phyloP scores from a whole-genome alignment of 169 alveolate genomes.

The Babesia bigemina region DNA sequence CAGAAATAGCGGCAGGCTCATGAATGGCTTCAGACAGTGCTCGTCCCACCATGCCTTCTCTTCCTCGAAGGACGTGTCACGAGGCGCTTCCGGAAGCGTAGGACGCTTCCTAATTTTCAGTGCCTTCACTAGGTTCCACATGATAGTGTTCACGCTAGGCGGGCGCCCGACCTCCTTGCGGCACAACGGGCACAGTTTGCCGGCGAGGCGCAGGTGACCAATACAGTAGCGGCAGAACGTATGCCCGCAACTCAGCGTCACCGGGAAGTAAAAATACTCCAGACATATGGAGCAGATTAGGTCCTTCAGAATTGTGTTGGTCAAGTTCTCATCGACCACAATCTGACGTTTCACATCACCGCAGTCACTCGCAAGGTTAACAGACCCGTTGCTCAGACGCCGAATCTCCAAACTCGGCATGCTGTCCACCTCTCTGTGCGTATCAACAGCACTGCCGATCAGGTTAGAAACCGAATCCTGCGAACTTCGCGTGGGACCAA shows the following conservation, averaged over 20 bases:
- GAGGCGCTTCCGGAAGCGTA: constrained; percentile 23
- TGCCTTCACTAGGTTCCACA: constrained; percentile 78
- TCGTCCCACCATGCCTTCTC: constrained; percentile 80
- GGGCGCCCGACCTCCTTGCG: constrained; percentile 83
- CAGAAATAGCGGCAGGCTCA: constrained; percentile 74
- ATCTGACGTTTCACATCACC: constrained; percentile 53
- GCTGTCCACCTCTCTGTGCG: constrained; percentile 8
- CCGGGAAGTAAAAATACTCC: constrained; percentile 85
- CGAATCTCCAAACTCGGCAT: constrained; percentile 14
- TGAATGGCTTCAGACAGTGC: constrained; percentile 75
- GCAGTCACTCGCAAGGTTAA: constrained; percentile 52
- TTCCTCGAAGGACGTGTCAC: constrained; percentile 57
- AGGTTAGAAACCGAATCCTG: constrained; percentile 24
- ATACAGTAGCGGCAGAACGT: constrained; percentile 89
- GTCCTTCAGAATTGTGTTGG: constrained; percentile 71
- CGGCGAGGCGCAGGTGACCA: constrained; percentile 76
- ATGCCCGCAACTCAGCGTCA: constrained; percentile 88
- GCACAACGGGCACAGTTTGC: constrained; percentile 86
- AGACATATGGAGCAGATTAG: constrained; percentile 88
- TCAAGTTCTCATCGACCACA: constrained; percentile 48
- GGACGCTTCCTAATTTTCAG: constrained; percentile 71
- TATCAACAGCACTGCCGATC: constrained; percentile 1
- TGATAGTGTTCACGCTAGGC: constrained; percentile 79
- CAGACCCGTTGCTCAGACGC: constrained; percentile 37
- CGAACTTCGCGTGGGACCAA: constrained; percentile 22